Conservation (phyloP, 73 alveolate genomes). For the Stentor coeruleus region DNA sequence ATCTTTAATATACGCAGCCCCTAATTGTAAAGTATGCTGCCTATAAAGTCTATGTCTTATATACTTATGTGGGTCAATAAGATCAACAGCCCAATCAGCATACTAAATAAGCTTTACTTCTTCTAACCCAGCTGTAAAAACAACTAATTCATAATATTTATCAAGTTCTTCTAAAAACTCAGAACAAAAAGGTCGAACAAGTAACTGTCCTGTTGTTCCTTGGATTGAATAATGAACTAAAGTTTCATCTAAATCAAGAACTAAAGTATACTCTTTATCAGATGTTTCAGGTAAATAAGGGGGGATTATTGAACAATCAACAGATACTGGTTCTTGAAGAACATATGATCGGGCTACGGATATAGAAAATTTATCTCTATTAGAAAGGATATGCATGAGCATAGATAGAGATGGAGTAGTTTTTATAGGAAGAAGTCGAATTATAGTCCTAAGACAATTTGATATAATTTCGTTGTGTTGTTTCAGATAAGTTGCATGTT, state of each 20-base stretch:
- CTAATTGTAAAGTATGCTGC: slow-evolving; percentile 72
- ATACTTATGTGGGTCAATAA: slow-evolving; percentile 75
- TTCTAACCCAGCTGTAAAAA: slow-evolving; percentile 97
- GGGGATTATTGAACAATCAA: neutral
- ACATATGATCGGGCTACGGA: neutral
- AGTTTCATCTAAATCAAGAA: slow-evolving; percentile 52
- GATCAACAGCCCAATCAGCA: slow-evolving; percentile 95
- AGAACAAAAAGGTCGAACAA: slow-evolving; percentile 93
- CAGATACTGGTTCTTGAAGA: neutral
- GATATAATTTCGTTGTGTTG: neutral
- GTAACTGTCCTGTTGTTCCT: slow-evolving; percentile 61
- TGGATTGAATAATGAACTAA: slow-evolving; percentile 37
- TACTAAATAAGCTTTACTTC: slow-evolving; percentile 49
- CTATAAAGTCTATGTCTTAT: slow-evolving; percentile 84
- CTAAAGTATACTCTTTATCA: slow-evolving; percentile 34
- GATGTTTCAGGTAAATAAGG: slow-evolving; percentile 26
- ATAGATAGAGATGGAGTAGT: neutral
- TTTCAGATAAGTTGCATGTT: slow-evolving; percentile 7
- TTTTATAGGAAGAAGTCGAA: neutral
- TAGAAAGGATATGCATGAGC: neutral
- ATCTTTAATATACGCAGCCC: slow-evolving; percentile 69
- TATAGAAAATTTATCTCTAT: slow-evolving; percentile 6
- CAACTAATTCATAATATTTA: slow-evolving; percentile 85
- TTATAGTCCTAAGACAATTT: neutral
- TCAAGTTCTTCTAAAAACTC: slow-evolving; percentile 82